Evolutionary conservation across 345 rosid genomes (phyloP).

Genomic region (Salix arbutifolia): DNA sequence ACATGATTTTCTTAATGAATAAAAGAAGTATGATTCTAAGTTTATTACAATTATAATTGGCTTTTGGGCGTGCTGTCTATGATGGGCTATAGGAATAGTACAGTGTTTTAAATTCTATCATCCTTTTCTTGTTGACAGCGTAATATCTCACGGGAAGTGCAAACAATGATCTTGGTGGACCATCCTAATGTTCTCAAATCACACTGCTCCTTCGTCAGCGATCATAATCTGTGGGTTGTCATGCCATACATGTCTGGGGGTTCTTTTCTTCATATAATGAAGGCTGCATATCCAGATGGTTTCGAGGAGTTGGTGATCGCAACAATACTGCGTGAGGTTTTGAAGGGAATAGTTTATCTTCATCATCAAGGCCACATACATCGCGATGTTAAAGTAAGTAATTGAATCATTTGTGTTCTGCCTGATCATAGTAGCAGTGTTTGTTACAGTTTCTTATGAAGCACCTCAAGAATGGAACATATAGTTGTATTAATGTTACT

Average conservation of each 20-base stretch:
- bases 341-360: conserved; percentile 93
- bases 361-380: conserved; percentile 99
- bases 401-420: background rate
- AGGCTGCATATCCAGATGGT: conserved; percentile 93
- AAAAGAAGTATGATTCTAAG: no score
- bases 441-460: no score
- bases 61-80: no score
- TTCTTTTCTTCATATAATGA: conserved; percentile 91
- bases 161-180: conserved; percentile 88
- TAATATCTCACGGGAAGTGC: conserved; percentile 86
- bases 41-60: no score
- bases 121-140: conserved; percentile 31
- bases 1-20: no score
- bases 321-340: conserved; percentile 72
- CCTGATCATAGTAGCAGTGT: no score
- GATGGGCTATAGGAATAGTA: no score
- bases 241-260: conserved; percentile 99
- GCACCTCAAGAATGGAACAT: no score
- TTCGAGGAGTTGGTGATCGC: conserved; percentile 93
- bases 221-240: conserved; percentile 89
- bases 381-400: conserved; percentile 88
- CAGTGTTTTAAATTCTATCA: no score
- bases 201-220: conserved; percentile 87
- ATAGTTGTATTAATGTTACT: no score
- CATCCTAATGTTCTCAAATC: conserved; percentile 92